A percentile compares a stretch with the other conserved stretches of the same genome.
Conservation (phyloP, 768 basidiomycete species). For the Amanita subjunquillea region DNA sequence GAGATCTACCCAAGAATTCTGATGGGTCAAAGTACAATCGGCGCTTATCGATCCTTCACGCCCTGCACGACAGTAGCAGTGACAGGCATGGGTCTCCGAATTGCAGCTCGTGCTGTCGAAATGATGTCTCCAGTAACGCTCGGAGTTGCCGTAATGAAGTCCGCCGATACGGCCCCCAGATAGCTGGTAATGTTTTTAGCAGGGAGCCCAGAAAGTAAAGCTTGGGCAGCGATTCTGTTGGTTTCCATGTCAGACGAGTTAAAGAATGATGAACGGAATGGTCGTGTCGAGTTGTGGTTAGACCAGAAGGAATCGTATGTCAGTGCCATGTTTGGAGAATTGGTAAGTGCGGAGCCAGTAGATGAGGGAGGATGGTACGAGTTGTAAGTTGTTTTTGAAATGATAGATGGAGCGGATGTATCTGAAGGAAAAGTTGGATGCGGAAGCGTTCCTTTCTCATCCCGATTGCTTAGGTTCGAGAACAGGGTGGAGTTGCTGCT, state of each 20-base stretch:
- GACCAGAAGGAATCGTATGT: conserved; percentile 9
- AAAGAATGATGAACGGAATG: conserved; percentile 8
- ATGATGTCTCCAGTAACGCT: not conserved
- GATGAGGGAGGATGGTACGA: not conserved
- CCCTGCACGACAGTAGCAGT: not conserved
- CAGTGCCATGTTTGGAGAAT: not conserved
- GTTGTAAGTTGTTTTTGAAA: not conserved
- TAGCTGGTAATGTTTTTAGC: not conserved
- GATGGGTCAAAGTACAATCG: not conserved
- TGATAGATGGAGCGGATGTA: not conserved
- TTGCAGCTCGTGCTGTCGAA: not conserved
- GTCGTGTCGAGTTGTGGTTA: conserved; percentile 3
- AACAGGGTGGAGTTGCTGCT: not conserved
- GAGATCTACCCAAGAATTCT: too few relatives aligned
- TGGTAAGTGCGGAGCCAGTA: not conserved
- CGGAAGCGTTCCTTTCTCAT: not conserved
- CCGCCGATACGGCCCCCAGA: not conserved
- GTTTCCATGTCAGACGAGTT: not conserved
- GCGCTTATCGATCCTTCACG: not conserved
- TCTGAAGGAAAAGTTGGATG: not conserved
- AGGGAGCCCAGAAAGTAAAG: not conserved
- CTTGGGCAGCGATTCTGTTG: not conserved
- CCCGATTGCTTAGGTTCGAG: not conserved
- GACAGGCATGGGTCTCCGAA: not conserved
- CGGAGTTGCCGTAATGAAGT: not conserved